Percentiles rank a stretch among this genome's conserved stretches.
phyloP scores from a whole-genome alignment of 179 eudicot species.

The Actinidia chinensis region DNA sequence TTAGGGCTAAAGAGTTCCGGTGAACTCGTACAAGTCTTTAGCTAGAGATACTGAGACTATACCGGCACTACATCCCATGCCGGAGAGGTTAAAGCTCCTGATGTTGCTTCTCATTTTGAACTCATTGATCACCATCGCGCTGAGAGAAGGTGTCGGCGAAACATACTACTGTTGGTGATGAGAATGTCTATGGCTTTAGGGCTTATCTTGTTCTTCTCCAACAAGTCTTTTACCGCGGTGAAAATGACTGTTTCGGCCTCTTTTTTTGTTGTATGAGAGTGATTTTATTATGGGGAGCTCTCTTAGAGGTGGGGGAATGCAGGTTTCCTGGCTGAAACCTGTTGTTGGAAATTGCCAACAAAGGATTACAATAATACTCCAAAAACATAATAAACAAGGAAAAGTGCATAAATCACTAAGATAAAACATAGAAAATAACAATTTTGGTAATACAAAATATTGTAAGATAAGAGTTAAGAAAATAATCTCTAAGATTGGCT shows the following conservation, averaged over 20 bases:
- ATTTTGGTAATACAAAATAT: no score
- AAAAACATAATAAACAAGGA: no score
- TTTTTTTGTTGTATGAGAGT: neutral
- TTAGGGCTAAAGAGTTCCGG: slow-evolving; percentile 17
- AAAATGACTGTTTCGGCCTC: slow-evolving; percentile 18
- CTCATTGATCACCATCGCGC: slow-evolving; percentile 20
- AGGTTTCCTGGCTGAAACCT: slow-evolving; percentile 25
- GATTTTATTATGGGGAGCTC: slow-evolving; percentile 13
- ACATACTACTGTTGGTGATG: slow-evolving; percentile 15
- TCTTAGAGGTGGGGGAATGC: slow-evolving; percentile 17
- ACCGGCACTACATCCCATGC: slow-evolving; percentile 41
- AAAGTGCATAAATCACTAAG: no score
- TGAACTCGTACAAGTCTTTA: slow-evolving; percentile 19
- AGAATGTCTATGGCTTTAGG: slow-evolving; percentile 22
- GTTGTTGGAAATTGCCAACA: no score
- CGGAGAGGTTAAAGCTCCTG: slow-evolving; percentile 25
- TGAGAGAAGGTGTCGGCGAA: slow-evolving; percentile 26
- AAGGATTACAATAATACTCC: no score
- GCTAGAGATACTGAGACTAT: slow-evolving; percentile 23
- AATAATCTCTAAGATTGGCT: no score
- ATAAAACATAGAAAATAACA: no score
- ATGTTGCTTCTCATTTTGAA: slow-evolving; percentile 28
- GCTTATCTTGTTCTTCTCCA: slow-evolving; percentile 11
- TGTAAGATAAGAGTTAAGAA: no score
- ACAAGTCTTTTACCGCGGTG: neutral